Evolutionary conservation across 495 filamentous ascomycete species (phyloP), one percentile per base, ranked within the genome.

Genomic region (Zalerion maritima): DNA sequence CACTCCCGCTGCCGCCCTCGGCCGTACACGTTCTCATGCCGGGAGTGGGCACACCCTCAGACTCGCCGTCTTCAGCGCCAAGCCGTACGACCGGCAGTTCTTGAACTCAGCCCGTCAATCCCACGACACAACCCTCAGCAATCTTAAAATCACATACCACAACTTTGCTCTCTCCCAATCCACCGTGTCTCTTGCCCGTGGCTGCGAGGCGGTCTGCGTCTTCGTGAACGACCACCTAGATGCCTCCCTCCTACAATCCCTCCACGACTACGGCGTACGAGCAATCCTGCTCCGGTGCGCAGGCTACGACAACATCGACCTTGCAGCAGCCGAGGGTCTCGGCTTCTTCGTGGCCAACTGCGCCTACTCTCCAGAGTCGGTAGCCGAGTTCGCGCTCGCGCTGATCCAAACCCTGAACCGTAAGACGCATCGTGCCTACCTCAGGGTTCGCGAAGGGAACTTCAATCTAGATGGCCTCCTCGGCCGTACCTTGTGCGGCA

Each of bases 51-150:
- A 30, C 28, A 46, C 14, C 31, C 60, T 70, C 65, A 67, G 71
- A 42, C 43, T 75, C 40, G 64, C 68, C 39, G 65, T 74, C 34
- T 75, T 73, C 53, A 69, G 64, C 48, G 56, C 70, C 22, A 72
- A 75, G 51, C 55, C 68, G 29, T 74, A 75, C 54, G 71, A 75
- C 50, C 55, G 54, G 23, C 44, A 45, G 26, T 73, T 55, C 47
- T 54, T 75, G 13, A 46, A 48, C 14, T 36, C 43, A 26, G 52
- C 53, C 24, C 42, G 40, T n/a, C 46, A 52, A 34, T 5, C 43
- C 28, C 18, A 36, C 31, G 38, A 54, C n/a, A n/a, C n/a, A n/a
- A n/a, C n/a, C n/a, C n/a, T n/a, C n/a, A n/a, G n/a, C n/a, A n/a
- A n/a, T n/a, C n/a, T 45, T 31, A 27, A 29, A 21, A 48, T 59